Evolutionary conservation across 139 green algal genomes (phyloP).

Genomic region (Microglena sp.): DNA sequence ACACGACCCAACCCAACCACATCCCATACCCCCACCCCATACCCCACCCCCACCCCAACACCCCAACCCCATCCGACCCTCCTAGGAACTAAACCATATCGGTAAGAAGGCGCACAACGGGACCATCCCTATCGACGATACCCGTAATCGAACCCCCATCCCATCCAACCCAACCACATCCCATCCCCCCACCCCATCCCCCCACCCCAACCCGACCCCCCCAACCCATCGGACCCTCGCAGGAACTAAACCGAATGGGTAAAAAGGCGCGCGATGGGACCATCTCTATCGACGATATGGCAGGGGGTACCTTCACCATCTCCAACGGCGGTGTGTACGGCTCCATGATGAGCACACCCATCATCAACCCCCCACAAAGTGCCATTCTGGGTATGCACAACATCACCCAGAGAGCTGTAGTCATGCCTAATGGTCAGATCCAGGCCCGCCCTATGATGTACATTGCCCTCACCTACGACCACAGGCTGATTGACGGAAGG

Average conservation of each 20-base stretch:
- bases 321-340: constrained; percentile 98
- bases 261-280: constrained; percentile 91
- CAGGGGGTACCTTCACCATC: constrained; percentile 99
- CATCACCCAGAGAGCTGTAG: constrained; percentile 78
- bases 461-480: constrained; percentile 97
- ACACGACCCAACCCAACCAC: too few species aligned
- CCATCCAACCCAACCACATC: not conserved
- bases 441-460: constrained; percentile 95
- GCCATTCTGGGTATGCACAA: constrained; percentile 89
- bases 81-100: too few species aligned
- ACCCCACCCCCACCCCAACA: too few species aligned
- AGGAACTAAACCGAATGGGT: constrained; percentile 70
- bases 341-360: constrained; percentile 88
- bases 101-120: too few species aligned
- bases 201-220: not conserved
- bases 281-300: constrained; percentile 97
- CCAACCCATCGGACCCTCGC: not conserved
- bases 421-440: constrained; percentile 68
- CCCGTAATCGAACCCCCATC: too few species aligned
- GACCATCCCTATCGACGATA: too few species aligned
- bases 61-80: too few species aligned
- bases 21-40: not conserved
- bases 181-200: not conserved
- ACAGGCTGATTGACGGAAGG: constrained; percentile 56
- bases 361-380: constrained; percentile 92